Base-by-base conservation (phyloP, 2,329 filamentous ascomycete species). In the Trichoderma sp. region DNA sequence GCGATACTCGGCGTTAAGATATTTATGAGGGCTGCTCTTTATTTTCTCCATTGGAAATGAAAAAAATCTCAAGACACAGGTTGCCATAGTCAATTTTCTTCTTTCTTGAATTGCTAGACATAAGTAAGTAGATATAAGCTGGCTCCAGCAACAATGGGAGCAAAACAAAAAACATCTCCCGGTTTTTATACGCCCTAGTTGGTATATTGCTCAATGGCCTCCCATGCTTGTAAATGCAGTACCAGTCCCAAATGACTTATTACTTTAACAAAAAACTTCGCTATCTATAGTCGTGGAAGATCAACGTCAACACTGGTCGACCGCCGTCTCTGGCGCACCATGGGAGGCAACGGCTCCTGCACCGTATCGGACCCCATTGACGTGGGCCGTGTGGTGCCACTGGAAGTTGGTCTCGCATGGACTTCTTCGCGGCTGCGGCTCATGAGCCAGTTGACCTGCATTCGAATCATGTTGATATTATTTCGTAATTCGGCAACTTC, bases 381-480 rank as follows among this genome's bases (percentile, higher is more conserved):
- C 4, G 71, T 72, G 6, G 77, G 72, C 19, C 77, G 74, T 3
- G 60, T 68, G 4, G 79, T 76, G 33, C 71, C 80, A 63, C 79
- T 80, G 52, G 79, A 78, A 0, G 80, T 79, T 58, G 64, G 64
- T 69, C 80, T 74, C 43, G 80, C 76, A 24, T 81, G 79, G 0
- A 79, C 82, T 73, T 86, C 84, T 71, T 85, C 83, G 11, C 84
- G 78, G 70, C 83, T 83, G 71, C 83, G 81, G 70, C 85, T 86
- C 76, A 88, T 83, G 33, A 88, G 80, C 85, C 85, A 88, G 68
- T 85, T 84, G 56, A 88, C 84, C 72, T 88, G 86, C 86, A 88
- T 88, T 66, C 84, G 83, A 55, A 88, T 81, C 73, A 87, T 85
- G 62, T 86, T 86, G 70, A 87, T 80, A 72, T 84, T 87, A 77